These are phyloP conservation scores for Eucalyptus camaldulensis DNA, from an alignment of 345 rosid species.

Conservation along the genomic window DNA sequence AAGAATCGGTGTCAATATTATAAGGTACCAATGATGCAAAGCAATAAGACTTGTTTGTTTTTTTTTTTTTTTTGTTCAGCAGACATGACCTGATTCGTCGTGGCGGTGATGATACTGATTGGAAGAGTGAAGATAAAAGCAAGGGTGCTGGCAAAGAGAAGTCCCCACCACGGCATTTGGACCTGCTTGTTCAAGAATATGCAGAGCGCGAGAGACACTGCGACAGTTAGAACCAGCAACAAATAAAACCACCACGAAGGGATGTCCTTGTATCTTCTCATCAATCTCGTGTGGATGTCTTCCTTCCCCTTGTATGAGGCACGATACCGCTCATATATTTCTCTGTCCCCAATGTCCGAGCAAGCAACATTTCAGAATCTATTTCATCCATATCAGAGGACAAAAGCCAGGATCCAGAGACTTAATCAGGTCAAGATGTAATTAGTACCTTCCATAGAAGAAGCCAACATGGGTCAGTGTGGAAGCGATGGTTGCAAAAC, in stretches of 20 bases:
- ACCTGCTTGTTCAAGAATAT: slow-evolving; percentile 2
- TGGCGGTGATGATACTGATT: slow-evolving; percentile 6
- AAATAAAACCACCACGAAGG: slow-evolving; percentile 9
- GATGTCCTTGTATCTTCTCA: neutral
- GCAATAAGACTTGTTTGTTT: neutral
- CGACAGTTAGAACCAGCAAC: neutral
- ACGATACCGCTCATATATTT: neutral
- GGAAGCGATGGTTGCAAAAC: slow-evolving; percentile 5
- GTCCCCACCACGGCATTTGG: slow-evolving; percentile 12
- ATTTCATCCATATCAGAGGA: neutral
- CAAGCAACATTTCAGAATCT: neutral
- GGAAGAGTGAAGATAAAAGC: slow-evolving; percentile 10
- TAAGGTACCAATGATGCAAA: neutral
- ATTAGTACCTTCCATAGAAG: slow-evolving; percentile 2
- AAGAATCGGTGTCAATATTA: neutral
- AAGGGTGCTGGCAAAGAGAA: neutral
- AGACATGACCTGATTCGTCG: slow-evolving; percentile 1
- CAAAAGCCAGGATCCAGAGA: neutral
- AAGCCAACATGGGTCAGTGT: slow-evolving; percentile 3
- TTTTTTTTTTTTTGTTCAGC: neutral
- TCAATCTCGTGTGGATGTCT: neutral
- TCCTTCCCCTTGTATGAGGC: neutral
- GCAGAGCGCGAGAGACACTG: neutral
- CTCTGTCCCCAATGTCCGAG: neutral
- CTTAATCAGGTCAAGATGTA: neutral